phyloP scores from a whole-genome alignment of 108 stramenopile genomes.

The Asterionellopsis glacialis region DNA sequence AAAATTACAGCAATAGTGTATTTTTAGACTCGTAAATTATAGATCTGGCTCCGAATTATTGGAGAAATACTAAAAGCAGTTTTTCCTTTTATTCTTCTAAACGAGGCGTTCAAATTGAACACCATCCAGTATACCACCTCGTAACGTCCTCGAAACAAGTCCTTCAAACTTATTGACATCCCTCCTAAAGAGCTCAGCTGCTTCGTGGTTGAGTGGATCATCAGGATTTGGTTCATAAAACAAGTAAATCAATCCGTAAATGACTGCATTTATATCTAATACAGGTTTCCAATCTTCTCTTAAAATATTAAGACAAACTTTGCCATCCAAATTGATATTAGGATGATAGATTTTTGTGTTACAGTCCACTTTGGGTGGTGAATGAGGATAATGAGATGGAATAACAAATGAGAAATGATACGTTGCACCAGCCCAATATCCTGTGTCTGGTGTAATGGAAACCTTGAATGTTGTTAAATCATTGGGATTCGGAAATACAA shows the following conservation, averaged over 20 bases:
- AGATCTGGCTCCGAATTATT: no score
- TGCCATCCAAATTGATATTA: conserved; percentile 97
- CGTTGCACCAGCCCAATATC: conserved; percentile 93
- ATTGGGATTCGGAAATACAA: conserved; percentile 94
- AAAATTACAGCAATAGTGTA: no score
- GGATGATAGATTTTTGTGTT: conserved; percentile 97
- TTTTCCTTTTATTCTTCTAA: conserved; percentile 9
- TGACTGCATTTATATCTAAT: conserved; percentile 97
- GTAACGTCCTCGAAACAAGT: conserved; percentile 79
- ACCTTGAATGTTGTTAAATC: conserved; percentile 92
- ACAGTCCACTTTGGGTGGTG: conserved; percentile 96
- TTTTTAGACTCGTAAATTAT: no score
- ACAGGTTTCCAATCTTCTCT: conserved; percentile 99
- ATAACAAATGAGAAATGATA: conserved; percentile 95
- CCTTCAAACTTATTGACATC: conserved; percentile 84
- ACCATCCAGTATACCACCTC: conserved; percentile 82
- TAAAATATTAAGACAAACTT: conserved; percentile 98
- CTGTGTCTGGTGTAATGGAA: conserved; percentile 84
- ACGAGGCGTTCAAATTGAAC: conserved; percentile 80
- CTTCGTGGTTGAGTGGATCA: conserved; percentile 99
- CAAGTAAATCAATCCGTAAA: conserved; percentile 97
- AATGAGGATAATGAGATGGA: conserved; percentile 97
- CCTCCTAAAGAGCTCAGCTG: conserved; percentile 94
- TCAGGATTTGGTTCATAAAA: conserved; percentile 99
- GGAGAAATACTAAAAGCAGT: no score